Evolutionary conservation across 805 yeast genomes (phyloP).

Genomic region (Candida jianshihensis): DNA sequence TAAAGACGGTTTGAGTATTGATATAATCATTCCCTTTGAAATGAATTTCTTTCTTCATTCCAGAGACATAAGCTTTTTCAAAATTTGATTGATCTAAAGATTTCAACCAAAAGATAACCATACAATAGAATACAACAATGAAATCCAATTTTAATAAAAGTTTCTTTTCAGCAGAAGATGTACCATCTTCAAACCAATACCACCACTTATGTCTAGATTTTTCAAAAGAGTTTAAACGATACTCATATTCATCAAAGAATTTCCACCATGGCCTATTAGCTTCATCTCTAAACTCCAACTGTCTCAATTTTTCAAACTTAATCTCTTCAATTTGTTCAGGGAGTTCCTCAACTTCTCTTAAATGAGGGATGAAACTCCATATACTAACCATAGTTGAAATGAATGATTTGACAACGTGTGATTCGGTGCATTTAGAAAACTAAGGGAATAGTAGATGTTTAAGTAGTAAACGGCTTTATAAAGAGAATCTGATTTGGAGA

Average conservation of each 20-base stretch:
- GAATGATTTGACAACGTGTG: too few relatives aligned
- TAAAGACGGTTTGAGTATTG: slow-evolving; percentile 50
- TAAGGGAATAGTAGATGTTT: background rate
- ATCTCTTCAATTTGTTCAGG: background rate
- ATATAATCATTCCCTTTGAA: slow-evolving; percentile 58
- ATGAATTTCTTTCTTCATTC: slow-evolving; percentile 46
- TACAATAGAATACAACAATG: slow-evolving; percentile 45
- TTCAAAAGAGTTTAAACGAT: slow-evolving; percentile 33
- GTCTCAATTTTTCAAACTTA: background rate
- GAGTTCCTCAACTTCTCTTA: slow-evolving; percentile 15
- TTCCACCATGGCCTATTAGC: slow-evolving; percentile 46
- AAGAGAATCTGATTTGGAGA: too few relatives aligned
- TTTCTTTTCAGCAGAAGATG: slow-evolving; percentile 22
- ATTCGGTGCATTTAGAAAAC: background rate
- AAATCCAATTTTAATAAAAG: slow-evolving; percentile 38
- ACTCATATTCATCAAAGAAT: slow-evolving; percentile 57
- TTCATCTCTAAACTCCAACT: slow-evolving; percentile 40
- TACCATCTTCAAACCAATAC: slow-evolving; percentile 46
- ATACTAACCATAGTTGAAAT: background rate
- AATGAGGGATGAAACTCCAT: slow-evolving; percentile 1
- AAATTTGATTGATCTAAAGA: slow-evolving; percentile 53
- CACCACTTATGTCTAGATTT: slow-evolving; percentile 38
- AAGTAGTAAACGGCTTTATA: too few relatives aligned
- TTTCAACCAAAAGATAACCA: slow-evolving; percentile 61
- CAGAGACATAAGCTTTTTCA: slow-evolving; percentile 57